Evolutionary conservation across 2,329 filamentous ascomycete species (phyloP).

Genomic region (Sporothrix euskadiensis): DNA sequence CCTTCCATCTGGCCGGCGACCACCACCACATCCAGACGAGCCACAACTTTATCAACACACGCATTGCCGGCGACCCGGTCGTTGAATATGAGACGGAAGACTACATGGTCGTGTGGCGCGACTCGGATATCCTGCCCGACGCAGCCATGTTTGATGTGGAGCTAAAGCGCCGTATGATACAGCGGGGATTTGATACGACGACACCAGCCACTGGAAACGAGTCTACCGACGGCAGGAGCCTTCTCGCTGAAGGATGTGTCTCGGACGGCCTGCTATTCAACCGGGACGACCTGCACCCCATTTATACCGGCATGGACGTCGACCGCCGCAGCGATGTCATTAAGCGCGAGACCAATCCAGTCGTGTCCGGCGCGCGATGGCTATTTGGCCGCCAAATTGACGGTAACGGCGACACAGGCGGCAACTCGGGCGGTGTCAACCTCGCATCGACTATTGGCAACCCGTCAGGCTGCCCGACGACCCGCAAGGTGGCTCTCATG

Average conservation of each 20-base stretch:
- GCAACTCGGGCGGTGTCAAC: conserved; percentile 79
- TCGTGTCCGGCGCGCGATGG: conserved; percentile 40
- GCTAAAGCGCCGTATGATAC: conserved; percentile 55
- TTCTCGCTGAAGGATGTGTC: conserved; percentile 55
- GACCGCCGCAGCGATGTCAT: conserved; percentile 40
- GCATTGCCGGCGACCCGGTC: conserved; percentile 69
- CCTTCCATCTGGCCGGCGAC: conserved; percentile 77
- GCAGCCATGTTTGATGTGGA: conserved; percentile 53
- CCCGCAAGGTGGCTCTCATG: conserved; percentile 87
- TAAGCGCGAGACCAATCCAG: conserved; percentile 49
- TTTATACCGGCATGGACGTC: conserved; percentile 57
- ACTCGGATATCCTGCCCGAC: conserved; percentile 71
- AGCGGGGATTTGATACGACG: conserved; percentile 37
- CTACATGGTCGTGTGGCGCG: conserved; percentile 87
- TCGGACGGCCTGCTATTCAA: conserved; percentile 83
- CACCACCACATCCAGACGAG: conserved; percentile 84
- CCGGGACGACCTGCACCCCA: conserved; percentile 66
- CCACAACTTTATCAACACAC: conserved; percentile 71
- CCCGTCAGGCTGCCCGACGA: conserved; percentile 79
- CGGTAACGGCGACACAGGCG: conserved; percentile 57
- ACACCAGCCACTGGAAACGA: conserved; percentile 38
- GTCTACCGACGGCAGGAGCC: conserved; percentile 31
- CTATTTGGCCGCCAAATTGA: conserved; percentile 77
- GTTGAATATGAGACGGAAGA: conserved; percentile 61
- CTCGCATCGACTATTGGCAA: conserved; percentile 76